phyloP scores from a whole-genome alignment of 257 asterid genomes.

The Solanum neorickii region DNA sequence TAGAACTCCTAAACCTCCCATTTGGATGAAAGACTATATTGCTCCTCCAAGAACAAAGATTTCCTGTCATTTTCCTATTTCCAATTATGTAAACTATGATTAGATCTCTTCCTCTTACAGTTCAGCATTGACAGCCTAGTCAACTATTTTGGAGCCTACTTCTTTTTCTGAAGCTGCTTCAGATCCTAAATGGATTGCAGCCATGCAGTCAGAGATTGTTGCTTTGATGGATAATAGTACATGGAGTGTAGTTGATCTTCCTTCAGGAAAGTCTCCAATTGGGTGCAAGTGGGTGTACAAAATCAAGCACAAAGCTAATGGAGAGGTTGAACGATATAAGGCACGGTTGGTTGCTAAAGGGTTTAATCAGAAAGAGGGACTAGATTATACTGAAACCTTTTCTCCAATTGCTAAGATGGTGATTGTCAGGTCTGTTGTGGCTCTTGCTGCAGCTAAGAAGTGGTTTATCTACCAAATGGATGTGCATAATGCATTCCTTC shows the following conservation, averaged over 20 bases:
- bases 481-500: not conserved
- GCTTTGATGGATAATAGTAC: not conserved
- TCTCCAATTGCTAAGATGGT: not conserved
- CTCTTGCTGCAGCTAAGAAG: not conserved
- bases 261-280: not conserved
- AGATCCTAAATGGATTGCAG: too few relatives aligned
- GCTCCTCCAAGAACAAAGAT: not conserved
- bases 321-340: not conserved
- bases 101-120: too few relatives aligned
- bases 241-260: not conserved
- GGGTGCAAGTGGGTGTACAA: not conserved
- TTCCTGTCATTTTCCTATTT: not conserved
- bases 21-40: not conserved
- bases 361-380: not conserved
- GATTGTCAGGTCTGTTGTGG: not conserved
- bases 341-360: not conserved
- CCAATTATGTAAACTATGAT: not conserved
- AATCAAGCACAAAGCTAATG: not conserved
- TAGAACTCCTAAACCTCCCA: not conserved
- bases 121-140: not conserved
- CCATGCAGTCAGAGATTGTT: too few relatives aligned
- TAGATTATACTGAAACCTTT: too few relatives aligned
- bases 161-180: too few relatives aligned
- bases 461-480: not conserved
- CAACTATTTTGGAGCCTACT: not conserved